phyloP scores from a whole-genome alignment of 2,329 filamentous ascomycete genomes.

The Lachnellula suecica region DNA sequence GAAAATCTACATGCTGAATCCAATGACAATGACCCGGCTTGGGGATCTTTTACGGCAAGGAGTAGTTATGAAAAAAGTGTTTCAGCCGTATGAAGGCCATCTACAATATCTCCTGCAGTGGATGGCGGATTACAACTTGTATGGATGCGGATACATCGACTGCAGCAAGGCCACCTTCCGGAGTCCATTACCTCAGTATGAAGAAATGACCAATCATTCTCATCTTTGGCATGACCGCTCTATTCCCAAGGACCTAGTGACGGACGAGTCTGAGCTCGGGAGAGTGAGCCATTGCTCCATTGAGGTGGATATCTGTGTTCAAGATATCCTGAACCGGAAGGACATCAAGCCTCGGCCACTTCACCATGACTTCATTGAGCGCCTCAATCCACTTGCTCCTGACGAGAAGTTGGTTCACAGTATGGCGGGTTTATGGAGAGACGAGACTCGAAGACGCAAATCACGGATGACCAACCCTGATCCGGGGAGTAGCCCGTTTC shows the following conservation, averaged over 20 bases:
- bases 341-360: slow-evolving; percentile 74
- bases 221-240: slow-evolving; percentile 82
- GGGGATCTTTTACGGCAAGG: slow-evolving; percentile 87
- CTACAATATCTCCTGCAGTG: slow-evolving; percentile 91
- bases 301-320: slow-evolving; percentile 85
- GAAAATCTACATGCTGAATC: slow-evolving; percentile 93
- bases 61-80: slow-evolving; percentile 75
- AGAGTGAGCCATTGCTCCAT: slow-evolving; percentile 84
- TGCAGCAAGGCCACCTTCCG: slow-evolving; percentile 71
- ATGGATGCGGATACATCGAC: slow-evolving; percentile 86
- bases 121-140: slow-evolving; percentile 98
- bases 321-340: slow-evolving; percentile 81
- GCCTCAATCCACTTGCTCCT: slow-evolving; percentile 57
- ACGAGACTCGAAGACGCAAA: slow-evolving; percentile 80
- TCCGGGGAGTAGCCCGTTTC: slow-evolving; percentile 73
- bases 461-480: slow-evolving; percentile 64
- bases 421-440: slow-evolving; percentile 90
- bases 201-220: slow-evolving; percentile 55
- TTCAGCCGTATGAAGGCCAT: slow-evolving; percentile 94
- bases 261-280: slow-evolving; percentile 63
- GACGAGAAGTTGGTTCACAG: slow-evolving; percentile 87
- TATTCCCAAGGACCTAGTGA: slow-evolving; percentile 58
- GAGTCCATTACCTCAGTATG: slow-evolving; percentile 68
- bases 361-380: slow-evolving; percentile 86
- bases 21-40: slow-evolving; percentile 80